Base-by-base conservation (phyloP, 805 yeast genomes). In the Monosporozyma unispora region DNA sequence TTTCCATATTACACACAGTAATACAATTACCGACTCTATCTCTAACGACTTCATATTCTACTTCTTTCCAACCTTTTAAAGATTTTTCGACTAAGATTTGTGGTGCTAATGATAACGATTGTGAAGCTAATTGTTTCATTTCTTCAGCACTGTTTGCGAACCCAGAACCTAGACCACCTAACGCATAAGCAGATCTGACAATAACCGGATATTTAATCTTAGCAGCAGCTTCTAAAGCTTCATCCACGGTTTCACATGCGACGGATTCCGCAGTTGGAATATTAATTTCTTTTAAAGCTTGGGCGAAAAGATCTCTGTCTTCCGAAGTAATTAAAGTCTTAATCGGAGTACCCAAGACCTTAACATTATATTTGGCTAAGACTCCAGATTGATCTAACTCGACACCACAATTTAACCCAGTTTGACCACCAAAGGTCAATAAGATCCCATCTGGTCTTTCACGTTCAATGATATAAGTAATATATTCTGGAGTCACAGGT, bases 1-100 rank as follows among this genome's bases (percentile, higher is more conserved):
- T 91, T 74, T 91, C 99, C 99, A 91, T 91, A 72, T 91, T 91
- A 78, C 99, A 91, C 48, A 91, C 99, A 42, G 99, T 91, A 67
- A 91, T 91, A 78, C 99, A 91, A 79, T 91, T 91, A 58, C 84
- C 96, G 50, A 85, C 93, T 56, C 93, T 79, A 74, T 91, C 99
- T 67, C 99, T 84, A 50, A 91, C 98, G 56, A 91, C 99, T 75
- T 91, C 99, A 69, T 91, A 91, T 72, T 91, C 99, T 54, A 91
- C 95, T 72, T 91, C 99, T 70, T 91, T 91, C 99, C 99, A 91
- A 56, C 99, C 99, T 75, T 90, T 91, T 72, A 91, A 76, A 5
- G 98, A 91, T 76, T 86, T 90, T 72, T 91, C 99, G 54, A 91
- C 98, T 59, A 91, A 74, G 58, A 91, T 89, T 75, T 91, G 99